Evolutionary conservation across 2,329 filamentous ascomycete genomes (phyloP).

Genomic region (Fusarium pilosicola): DNA sequence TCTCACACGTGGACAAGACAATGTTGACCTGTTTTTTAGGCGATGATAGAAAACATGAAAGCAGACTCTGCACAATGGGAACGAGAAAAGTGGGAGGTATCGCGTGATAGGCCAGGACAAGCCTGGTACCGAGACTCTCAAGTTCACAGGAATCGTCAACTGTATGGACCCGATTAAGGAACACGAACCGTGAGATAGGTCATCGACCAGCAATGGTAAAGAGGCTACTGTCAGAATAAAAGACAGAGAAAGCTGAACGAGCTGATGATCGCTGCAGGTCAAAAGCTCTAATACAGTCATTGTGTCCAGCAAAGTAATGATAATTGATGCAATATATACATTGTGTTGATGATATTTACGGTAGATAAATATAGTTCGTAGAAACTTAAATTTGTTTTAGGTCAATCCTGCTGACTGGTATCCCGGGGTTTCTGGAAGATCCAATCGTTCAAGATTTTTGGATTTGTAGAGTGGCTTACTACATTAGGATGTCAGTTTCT

Average conservation of each 20-base stretch:
- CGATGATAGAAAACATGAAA: fast-evolving
- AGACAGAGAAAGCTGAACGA: too few species aligned
- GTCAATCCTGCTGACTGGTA: too few species aligned
- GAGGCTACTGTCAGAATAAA: too few species aligned
- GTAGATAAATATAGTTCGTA: not conserved
- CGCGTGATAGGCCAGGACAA: not conserved
- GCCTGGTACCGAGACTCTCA: not conserved
- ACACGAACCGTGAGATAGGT: not conserved
- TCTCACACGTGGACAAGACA: not conserved
- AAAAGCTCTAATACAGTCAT: not conserved
- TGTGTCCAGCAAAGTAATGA: fast-evolving
- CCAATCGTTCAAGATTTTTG: fast-evolving
- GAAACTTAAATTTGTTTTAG: not conserved
- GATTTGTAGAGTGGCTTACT: not conserved
- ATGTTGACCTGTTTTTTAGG: not conserved
- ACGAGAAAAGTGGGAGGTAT: not conserved
- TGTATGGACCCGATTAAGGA: not conserved
- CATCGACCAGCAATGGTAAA: not conserved
- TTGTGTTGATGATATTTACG: not conserved
- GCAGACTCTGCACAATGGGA: not conserved
- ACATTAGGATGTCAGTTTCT: too few species aligned
- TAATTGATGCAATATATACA: not conserved
- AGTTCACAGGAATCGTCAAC: not conserved
- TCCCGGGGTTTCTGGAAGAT: too few species aligned
- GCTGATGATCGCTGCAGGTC: too few species aligned